Base-by-base conservation (phyloP, 2,329 filamentous ascomycete genomes). In the Fusarium mexicanum region DNA sequence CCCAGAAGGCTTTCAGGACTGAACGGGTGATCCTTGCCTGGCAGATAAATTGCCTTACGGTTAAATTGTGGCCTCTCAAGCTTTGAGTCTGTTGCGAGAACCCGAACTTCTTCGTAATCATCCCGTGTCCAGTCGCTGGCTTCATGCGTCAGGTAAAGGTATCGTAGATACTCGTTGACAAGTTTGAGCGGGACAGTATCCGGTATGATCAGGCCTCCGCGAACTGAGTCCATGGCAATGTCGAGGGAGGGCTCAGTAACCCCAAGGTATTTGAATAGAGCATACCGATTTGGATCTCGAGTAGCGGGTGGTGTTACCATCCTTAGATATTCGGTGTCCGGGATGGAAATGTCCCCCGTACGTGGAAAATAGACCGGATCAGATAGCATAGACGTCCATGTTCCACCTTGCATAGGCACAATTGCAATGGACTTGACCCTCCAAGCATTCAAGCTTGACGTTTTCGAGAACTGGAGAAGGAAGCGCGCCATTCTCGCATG, bases 201-300 rank as follows among this genome's bases (percentile, higher is more conserved):
- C 0, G 17, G 3, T 16, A 9, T 6, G 18, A 14, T 22, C 0
- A 29, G 46, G 20, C 46, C 5, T 11, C 6, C 4, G 0, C 5
- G 8, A 11, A 47, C 6, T 5, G 13, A 22, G 3, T 11, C 3
- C 9, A 6, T 17, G 10, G 3, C 6, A 22, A 0, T 0, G 0
- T 31, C 20, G 9, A 48, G 0, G 10, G 46, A 8, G 9, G 20
- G 10, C 20, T 48, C 20, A 22, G 7, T 17, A n/a, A 48, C 4
- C 5, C 46, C 26, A 12, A 48, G 20, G 6, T 12, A 6, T n/a
- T 17, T 48, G 20, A 48, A 12, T 12, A 48, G 26, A 17, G 26
- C 26, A 48, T 48, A 48, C 9, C 20, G 9, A 31, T 48, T 6
- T 16, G 46, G 9, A 17, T 48, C 4, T 17, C 0, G 26, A 16